Conservation (phyloP, 2,329 filamentous ascomycete genomes). For the Cyphellophora europaea region DNA sequence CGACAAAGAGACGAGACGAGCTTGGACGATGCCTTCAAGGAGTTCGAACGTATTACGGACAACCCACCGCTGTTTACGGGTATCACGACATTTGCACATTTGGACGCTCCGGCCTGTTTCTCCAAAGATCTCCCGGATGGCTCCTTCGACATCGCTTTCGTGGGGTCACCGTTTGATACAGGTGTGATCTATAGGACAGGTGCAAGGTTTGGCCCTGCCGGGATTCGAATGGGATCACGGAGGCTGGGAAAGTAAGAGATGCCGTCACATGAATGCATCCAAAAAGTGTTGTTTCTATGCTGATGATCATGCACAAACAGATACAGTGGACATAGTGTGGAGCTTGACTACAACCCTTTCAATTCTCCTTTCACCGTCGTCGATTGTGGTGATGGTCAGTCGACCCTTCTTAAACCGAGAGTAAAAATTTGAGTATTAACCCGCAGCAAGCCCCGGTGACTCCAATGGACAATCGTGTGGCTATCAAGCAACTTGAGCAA, state of each 20-base stretch:
- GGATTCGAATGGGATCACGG: constrained; percentile 1
- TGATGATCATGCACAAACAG: too few relatives aligned
- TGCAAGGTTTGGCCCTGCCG: constrained; percentile 23
- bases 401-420: too few relatives aligned
- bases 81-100: constrained; percentile 76
- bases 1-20: constrained; percentile 37
- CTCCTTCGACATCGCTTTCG: constrained; percentile 33
- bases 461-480: constrained; percentile 67
- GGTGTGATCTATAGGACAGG: constrained; percentile 28
- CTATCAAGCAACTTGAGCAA: constrained; percentile 75
- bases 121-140: not conserved
- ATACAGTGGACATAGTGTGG: too few relatives aligned
- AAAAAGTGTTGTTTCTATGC: constrained; percentile 44
- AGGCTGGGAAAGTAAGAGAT: constrained; percentile 18
- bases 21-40: constrained; percentile 79
- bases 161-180: constrained; percentile 25
- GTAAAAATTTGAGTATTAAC: too few relatives aligned
- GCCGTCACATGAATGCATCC: constrained; percentile 24
- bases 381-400: too few relatives aligned
- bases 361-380: too few relatives aligned
- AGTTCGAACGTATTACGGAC: constrained; percentile 78
- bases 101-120: constrained; percentile 53
- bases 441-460: too few relatives aligned
- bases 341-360: too few relatives aligned
- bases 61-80: constrained; percentile 64